Evolutionary conservation across 108 stramenopile genomes (phyloP).

Genomic region (Asterionellopsis glacialis): DNA sequence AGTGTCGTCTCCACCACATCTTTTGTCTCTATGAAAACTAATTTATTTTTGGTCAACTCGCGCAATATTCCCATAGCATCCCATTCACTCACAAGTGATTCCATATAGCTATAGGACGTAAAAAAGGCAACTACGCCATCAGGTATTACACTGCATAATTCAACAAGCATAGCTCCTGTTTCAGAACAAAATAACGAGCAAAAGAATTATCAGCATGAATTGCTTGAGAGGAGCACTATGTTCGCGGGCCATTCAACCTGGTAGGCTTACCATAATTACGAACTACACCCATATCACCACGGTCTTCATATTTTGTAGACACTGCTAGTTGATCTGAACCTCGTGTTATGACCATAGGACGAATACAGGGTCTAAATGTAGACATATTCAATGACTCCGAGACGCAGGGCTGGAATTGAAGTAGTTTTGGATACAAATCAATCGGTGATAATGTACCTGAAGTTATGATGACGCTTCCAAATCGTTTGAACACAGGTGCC

Average conservation of each 20-base stretch:
- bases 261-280: conserved; percentile 64
- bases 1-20: conserved; percentile 99
- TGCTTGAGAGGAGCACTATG: neutral
- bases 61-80: conserved; percentile 89
- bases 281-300: conserved; percentile 92
- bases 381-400: conserved; percentile 95
- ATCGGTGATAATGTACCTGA: conserved; percentile 98
- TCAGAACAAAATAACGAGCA: conserved; percentile 8
- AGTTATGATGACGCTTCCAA: conserved; percentile 95
- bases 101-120: conserved; percentile 98
- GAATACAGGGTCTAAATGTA: conserved; percentile 96
- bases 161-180: conserved; percentile 73
- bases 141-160: conserved; percentile 85
- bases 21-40: conserved; percentile 98
- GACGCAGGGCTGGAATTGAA: conserved; percentile 95
- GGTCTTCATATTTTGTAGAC: conserved; percentile 83
- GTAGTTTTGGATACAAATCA: conserved; percentile 97
- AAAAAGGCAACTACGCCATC: conserved; percentile 98
- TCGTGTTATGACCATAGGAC: conserved; percentile 93
- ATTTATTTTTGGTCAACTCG: conserved; percentile 89
- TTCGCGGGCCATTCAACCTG: neutral
- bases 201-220: conserved; percentile 23
- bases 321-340: conserved; percentile 90
- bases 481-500: conserved; percentile 95
- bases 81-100: conserved; percentile 91